A percentile compares a stretch with the other conserved stretches of the same genome.
phyloP scores from a whole-genome alignment of 345 rosid species.

The Populus ilicifolia region DNA sequence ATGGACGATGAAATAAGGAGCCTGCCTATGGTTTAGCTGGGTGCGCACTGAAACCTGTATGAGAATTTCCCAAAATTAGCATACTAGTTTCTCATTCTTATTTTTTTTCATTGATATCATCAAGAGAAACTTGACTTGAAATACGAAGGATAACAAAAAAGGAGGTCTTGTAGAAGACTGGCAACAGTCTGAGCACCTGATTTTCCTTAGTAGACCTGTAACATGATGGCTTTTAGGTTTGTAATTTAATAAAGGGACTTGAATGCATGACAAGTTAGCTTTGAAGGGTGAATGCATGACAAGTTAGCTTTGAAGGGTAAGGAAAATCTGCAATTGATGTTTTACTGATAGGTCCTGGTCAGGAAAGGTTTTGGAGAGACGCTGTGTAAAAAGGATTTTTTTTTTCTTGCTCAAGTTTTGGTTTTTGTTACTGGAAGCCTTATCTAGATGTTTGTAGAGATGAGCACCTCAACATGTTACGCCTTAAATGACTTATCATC shows the following conservation, averaged over 20 bases:
- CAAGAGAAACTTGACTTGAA: background rate
- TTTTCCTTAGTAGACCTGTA: background rate
- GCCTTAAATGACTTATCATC: background rate
- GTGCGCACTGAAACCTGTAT: background rate
- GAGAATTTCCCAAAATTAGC: background rate
- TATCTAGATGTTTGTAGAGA: background rate
- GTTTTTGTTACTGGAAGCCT: background rate
- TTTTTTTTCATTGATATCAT: background rate
- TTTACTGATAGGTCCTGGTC: background rate
- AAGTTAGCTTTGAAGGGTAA: background rate
- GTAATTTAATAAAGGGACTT: background rate
- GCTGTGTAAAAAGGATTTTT: background rate
- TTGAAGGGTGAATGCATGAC: background rate
- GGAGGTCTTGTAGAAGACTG: background rate
- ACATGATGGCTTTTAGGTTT: background rate
- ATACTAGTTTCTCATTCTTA: background rate
- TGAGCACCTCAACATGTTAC: background rate
- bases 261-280: background rate
- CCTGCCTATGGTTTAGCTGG: background rate
- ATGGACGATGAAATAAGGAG: background rate
- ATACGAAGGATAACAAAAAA: background rate
- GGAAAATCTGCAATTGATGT: background rate
- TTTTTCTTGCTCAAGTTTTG: background rate
- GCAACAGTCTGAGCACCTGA: background rate
- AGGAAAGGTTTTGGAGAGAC: background rate